A percentile compares a stretch with the other conserved stretches of the same genome.
Evolutionary conservation across 2,329 filamentous ascomycete genomes (phyloP).

Genomic region (Fusarium buxicola): DNA sequence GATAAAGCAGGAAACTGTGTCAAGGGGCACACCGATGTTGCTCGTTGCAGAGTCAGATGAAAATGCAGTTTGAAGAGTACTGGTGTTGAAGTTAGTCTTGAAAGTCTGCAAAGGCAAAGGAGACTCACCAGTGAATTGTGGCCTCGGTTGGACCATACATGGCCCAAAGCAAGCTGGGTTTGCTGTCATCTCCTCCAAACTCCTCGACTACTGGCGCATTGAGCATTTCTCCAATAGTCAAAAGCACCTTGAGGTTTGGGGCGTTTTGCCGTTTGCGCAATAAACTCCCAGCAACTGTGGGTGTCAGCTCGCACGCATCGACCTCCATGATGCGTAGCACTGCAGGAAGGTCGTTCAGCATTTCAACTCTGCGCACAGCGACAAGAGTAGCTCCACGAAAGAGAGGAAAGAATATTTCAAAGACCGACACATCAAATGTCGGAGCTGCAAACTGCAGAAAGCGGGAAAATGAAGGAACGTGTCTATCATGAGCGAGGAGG

Average conservation of each 20-base stretch:
- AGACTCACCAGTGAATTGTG: conserved; percentile 80
- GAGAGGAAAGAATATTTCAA: conserved; percentile 92
- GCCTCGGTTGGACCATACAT: conserved; percentile 97
- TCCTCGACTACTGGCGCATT: conserved; percentile 80
- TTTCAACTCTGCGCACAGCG: conserved; percentile 72
- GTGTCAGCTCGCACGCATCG: conserved; percentile 90
- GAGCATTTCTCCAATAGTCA: conserved; percentile 96
- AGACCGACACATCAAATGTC: conserved; percentile 94
- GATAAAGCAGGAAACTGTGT: conserved; percentile 84
- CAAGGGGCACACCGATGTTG: conserved; percentile 81
- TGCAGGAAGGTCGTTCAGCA: conserved; percentile 80
- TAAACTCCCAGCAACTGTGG: conserved; percentile 84
- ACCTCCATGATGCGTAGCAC: conserved; percentile 74
- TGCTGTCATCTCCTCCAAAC: conserved; percentile 72
- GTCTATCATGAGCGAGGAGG: conserved; percentile 80
- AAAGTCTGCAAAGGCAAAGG: background rate
- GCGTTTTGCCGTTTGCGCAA: conserved; percentile 74
- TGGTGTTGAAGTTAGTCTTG: conserved; percentile 39
- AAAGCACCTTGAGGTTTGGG: conserved; percentile 74
- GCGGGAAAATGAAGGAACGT: conserved; percentile 80
- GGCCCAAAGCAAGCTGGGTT: conserved; percentile 79
- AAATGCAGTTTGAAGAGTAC: conserved; percentile 78
- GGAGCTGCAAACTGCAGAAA: conserved; percentile 94
- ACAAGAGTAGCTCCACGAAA: conserved; percentile 80
- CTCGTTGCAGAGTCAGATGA: conserved; percentile 65